These are phyloP conservation scores for Ophiostoma sp. DNA, from an alignment of 2,329 filamentous ascomycete genomes.

Conservation along the genomic window DNA sequence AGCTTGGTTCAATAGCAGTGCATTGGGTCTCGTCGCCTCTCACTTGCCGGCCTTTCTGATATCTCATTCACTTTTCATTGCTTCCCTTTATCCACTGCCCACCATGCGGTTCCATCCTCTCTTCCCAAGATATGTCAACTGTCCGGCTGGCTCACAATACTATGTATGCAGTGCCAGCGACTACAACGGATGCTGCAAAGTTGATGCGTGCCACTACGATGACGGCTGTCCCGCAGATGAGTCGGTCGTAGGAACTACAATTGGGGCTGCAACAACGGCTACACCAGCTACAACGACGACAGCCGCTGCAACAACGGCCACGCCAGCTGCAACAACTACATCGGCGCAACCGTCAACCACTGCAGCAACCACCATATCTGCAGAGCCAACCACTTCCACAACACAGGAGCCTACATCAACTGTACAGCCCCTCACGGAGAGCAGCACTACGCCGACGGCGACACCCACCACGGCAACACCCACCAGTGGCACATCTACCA, in stretches of 20 bases:
- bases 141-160: constrained; percentile 32
- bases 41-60: background rate
- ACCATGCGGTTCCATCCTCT: constrained; percentile 20
- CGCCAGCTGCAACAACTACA: background rate
- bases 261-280: background rate
- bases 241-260: background rate
- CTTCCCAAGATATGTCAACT: constrained; percentile 25
- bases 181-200: constrained; percentile 44
- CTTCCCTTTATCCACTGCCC: background rate
- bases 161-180: constrained; percentile 37
- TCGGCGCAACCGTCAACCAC: background rate
- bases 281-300: background rate
- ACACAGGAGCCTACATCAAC: background rate
- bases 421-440: background rate
- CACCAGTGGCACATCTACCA: background rate
- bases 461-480: constrained; percentile 16
- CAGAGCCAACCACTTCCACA: background rate
- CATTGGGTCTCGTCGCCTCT: background rate
- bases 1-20: background rate
- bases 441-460: constrained; percentile 27
- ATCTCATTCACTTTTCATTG: too few relatives aligned
- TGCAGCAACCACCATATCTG: background rate
- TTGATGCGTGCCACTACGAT: constrained; percentile 38
- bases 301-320: background rate
- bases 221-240: constrained; percentile 31